Percentiles rank a stretch among this genome's conserved stretches.
These are phyloP conservation scores for Cornus controversa DNA, from an alignment of 148 eudicot genomes.

Conservation along the genomic window DNA sequence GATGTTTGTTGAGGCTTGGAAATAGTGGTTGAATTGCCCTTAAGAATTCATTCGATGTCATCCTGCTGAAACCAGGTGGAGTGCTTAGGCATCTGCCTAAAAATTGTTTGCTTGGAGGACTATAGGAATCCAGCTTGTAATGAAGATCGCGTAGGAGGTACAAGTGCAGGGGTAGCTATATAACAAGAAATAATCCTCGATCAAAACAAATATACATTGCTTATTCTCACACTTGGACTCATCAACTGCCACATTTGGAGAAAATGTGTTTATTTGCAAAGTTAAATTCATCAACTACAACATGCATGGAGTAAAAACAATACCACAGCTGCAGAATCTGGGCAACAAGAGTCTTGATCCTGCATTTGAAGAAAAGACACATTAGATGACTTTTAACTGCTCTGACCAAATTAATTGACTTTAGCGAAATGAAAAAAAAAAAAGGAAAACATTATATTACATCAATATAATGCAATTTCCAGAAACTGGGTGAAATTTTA, in stretches of 20 bases:
- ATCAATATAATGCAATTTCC: neutral
- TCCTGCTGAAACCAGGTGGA: conserved; percentile 31
- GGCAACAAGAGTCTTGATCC: conserved; percentile 46
- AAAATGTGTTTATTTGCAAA: neutral
- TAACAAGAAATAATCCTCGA: conserved; percentile 9
- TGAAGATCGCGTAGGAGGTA: conserved; percentile 57
- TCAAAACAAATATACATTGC: conserved; percentile 4
- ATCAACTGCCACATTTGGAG: neutral
- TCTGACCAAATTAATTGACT: neutral
- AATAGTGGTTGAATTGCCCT: conserved; percentile 38
- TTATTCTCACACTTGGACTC: neutral
- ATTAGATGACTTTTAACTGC: neutral
- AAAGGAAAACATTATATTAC: neutral
- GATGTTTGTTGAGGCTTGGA: conserved; percentile 38
- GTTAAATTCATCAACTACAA: conserved; percentile 6
- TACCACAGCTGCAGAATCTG: conserved; percentile 59
- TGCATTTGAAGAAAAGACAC: conserved; percentile 28
- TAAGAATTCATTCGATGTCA: conserved; percentile 36
- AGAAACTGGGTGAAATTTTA: neutral
- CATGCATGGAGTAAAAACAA: neutral
- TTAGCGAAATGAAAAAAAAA: neutral
- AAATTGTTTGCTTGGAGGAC: conserved; percentile 35
- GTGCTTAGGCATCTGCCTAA: conserved; percentile 24
- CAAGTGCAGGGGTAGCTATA: conserved; percentile 56
- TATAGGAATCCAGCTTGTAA: conserved; percentile 39